Conservation (phyloP, 768 basidiomycete species). For the Trametopsis cervina region DNA sequence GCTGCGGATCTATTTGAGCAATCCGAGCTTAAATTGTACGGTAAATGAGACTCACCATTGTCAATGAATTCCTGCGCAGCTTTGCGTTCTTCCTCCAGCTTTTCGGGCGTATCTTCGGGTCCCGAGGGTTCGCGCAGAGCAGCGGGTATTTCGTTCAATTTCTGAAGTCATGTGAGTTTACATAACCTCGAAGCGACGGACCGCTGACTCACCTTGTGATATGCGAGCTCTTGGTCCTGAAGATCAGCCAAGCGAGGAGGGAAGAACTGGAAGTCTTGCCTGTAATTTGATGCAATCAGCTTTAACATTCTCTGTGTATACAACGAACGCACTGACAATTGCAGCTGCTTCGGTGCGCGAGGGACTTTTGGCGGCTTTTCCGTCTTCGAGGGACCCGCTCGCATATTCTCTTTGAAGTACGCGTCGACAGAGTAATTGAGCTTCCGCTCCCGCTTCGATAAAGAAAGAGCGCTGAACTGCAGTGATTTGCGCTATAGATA, state of each 20-base stretch:
- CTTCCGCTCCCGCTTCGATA: conserved; percentile 92
- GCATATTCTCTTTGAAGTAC: conserved; percentile 91
- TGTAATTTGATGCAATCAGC: no score
- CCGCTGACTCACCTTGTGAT: conserved; percentile 51
- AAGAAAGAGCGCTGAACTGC: conserved; percentile 72
- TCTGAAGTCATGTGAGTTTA: conserved; percentile 28
- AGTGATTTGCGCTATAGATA: conserved; percentile 51
- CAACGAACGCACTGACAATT: conserved; percentile 45
- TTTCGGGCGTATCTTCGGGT: conserved; percentile 75
- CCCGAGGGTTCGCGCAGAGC: conserved; percentile 59
- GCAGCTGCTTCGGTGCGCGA: conserved; percentile 82
- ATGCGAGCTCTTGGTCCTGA: conserved; percentile 82
- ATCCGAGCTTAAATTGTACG: neutral
- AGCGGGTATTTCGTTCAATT: conserved; percentile 60
- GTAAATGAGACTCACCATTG: conserved; percentile 43
- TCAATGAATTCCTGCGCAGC: conserved; percentile 86
- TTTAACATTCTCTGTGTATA: no score
- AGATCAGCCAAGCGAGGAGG: conserved; percentile 71
- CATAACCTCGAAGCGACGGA: neutral
- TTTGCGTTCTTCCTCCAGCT: conserved; percentile 71
- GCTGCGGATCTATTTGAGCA: conserved; percentile 39
- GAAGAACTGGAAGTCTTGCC: conserved; percentile 97
- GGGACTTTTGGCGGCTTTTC: conserved; percentile 82
- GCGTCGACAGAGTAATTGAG: conserved; percentile 91
- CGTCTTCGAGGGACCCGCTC: conserved; percentile 68